Evolutionary conservation across 1,139 yeast species (phyloP), one percentile per base, ranked within the genome.

Genomic region (Lodderomyces jiufengensis): DNA sequence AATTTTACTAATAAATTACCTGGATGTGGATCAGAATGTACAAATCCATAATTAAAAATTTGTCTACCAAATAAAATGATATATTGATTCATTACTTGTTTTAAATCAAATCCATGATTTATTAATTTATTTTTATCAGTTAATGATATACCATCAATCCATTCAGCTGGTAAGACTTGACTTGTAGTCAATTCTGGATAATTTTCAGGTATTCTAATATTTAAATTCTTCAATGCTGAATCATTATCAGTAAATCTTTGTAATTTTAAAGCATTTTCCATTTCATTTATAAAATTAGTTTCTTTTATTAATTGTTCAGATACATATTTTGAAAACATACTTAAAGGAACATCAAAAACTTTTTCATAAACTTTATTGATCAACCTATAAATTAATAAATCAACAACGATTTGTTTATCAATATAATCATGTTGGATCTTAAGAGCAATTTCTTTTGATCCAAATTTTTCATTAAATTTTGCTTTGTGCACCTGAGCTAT

Each of bases 1-100:
- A 62, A 51, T 29, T 87, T 59, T 3, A 79, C 75, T 40, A 84
- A 54, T 42, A 84, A 57, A 51, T 84, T 84, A 3, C 95, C 95
- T 1, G 94, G 94, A 51, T 84, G 95, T 5, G 92, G 86, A 53
- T 84, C 95, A 35, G 88, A 78, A 54, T 84, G 94, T 11, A 84
- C 79, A 41, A 77, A 68, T 6, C 94, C 94, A 75, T 85, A 84
- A 29, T 72, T 66, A 54, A 83, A 84, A 22, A 83, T 80, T 61
- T 82, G 90, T 40, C 75, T 73, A 6, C 85, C 79, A 46, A 80
- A 80, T 11, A 80, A 62, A 23, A 63, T 63, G 30, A 80, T 57
- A 45, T 82, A 73, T 39, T 71, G 74, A 13, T 64, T 57, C 76
- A 83, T 70, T 13, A 79, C 63, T 11, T 53, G 45, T 13, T 60